Conservation (phyloP, 768 basidiomycete species). For the Phylloporus arenicola region DNA sequence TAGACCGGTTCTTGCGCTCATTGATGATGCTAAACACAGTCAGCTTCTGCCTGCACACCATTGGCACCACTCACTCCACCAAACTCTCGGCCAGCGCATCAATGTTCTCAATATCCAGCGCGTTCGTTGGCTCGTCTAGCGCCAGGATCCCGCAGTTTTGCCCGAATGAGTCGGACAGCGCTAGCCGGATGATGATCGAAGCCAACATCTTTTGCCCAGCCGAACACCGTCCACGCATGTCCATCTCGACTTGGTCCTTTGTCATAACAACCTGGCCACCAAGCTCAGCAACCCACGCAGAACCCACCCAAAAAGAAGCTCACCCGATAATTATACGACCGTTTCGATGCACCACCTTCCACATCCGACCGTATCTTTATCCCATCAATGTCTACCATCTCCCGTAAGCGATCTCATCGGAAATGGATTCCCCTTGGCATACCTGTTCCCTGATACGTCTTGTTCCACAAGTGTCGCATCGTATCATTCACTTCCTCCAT, state of each 20-base stretch:
- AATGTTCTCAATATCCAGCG: conserved; percentile 93
- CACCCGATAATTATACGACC: conserved; percentile 96
- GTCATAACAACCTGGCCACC: conserved; percentile 87
- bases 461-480: conserved; percentile 96
- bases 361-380: conserved; percentile 93
- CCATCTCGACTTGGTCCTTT: conserved; percentile 98
- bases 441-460: conserved; percentile 99
- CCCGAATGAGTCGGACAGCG: conserved; percentile 94
- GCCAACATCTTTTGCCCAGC: conserved; percentile 99
- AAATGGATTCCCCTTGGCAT: conserved; percentile 12
- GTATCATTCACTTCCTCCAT: conserved; percentile 99
- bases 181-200: conserved; percentile 95
- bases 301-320: conserved; percentile 22
- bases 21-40: conserved; percentile 76
- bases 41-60: neutral
- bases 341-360: conserved; percentile 84
- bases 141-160: conserved; percentile 98
- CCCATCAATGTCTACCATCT: conserved; percentile 82
- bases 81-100: conserved; percentile 88
- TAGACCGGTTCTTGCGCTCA: conserved; percentile 80
- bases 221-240: conserved; percentile 98
- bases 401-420: conserved; percentile 10
- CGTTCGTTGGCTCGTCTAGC: conserved; percentile 96
- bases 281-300: conserved; percentile 14
- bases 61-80: conserved; percentile 63